Evolutionary conservation across 441 rosid species (phyloP).

Genomic region (Gossypium lobatum): DNA sequence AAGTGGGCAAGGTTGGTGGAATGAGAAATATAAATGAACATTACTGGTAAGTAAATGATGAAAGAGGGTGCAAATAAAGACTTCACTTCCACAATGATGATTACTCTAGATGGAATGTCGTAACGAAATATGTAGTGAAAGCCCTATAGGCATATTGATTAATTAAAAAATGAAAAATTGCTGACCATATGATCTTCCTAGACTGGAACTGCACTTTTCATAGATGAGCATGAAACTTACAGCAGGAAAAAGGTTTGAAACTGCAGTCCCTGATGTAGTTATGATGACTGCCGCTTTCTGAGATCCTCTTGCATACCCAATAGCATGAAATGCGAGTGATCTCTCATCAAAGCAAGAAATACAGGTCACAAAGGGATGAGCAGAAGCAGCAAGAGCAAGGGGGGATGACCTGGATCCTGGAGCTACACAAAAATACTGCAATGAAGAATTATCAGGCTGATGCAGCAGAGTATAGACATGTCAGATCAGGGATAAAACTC

Average conservation of each 20-base stretch:
- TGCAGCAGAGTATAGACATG: slow-evolving; percentile 16
- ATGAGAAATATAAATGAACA: slow-evolving; percentile 2
- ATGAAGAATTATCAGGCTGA: slow-evolving; percentile 33
- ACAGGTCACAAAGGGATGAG: slow-evolving; percentile 70
- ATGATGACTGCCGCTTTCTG: slow-evolving; percentile 76
- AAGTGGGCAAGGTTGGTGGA: background rate
- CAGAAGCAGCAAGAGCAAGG: slow-evolving; percentile 89
- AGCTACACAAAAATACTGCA: slow-evolving; percentile 92
- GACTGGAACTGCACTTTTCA: background rate
- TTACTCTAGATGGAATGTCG: background rate
- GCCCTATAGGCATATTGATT: slow-evolving; percentile 13
- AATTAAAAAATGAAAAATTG: slow-evolving; percentile 11
- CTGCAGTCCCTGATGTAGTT: slow-evolving; percentile 97
- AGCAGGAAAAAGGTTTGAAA: slow-evolving; percentile 97
- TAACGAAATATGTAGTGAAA: background rate
- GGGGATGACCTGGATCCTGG: slow-evolving; percentile 98
- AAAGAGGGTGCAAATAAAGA: background rate
- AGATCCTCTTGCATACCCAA: slow-evolving; percentile 91
- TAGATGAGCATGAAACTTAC: slow-evolving; percentile 43
- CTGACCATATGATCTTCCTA: background rate
- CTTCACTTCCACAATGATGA: slow-evolving; percentile 3
- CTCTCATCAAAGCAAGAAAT: slow-evolving; percentile 92
- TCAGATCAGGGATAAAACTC: slow-evolving; percentile 28
- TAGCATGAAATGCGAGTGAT: slow-evolving; percentile 90
- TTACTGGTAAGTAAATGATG: background rate